phyloP scores from a whole-genome alignment of 139 green algal species.

The Ettlia oleoabundans region DNA sequence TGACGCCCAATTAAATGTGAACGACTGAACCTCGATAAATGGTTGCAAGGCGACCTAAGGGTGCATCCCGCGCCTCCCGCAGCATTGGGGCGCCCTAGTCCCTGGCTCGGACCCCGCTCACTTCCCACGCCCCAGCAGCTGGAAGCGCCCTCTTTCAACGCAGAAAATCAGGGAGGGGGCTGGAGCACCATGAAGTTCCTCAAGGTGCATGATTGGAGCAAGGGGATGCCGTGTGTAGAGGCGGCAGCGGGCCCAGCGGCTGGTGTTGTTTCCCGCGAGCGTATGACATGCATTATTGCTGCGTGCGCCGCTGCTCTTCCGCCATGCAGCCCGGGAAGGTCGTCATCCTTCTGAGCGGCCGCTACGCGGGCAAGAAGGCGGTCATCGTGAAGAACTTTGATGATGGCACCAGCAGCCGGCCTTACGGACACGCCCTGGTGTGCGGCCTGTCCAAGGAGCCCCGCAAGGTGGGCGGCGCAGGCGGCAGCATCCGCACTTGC shows the following conservation, averaged over 20 bases:
- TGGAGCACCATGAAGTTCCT: slow-evolving; percentile 66
- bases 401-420: slow-evolving; percentile 84
- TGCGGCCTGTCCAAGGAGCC: slow-evolving; percentile 95
- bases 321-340: slow-evolving; percentile 80
- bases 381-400: slow-evolving; percentile 99
- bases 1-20: no score
- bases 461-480: slow-evolving; percentile 85
- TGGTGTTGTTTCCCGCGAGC: no score
- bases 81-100: no score
- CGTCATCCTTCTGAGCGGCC: slow-evolving; percentile 82
- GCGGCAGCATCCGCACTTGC: not conserved
- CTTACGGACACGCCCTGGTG: slow-evolving; percentile 96
- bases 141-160: not conserved
- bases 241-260: no score
- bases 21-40: no score
- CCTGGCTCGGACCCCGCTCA: no score
- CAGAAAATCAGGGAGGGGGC: not conserved
- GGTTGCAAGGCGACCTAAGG: no score
- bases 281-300: no score
- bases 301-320: not conserved
- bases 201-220: slow-evolving; percentile 50
- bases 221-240: not conserved
- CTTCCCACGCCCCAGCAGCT: no score
- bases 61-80: no score
- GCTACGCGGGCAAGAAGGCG: slow-evolving; percentile 82